These are phyloP conservation scores for Lumnitzera littorea DNA, from an alignment of 345 rosid species.

Conservation along the genomic window DNA sequence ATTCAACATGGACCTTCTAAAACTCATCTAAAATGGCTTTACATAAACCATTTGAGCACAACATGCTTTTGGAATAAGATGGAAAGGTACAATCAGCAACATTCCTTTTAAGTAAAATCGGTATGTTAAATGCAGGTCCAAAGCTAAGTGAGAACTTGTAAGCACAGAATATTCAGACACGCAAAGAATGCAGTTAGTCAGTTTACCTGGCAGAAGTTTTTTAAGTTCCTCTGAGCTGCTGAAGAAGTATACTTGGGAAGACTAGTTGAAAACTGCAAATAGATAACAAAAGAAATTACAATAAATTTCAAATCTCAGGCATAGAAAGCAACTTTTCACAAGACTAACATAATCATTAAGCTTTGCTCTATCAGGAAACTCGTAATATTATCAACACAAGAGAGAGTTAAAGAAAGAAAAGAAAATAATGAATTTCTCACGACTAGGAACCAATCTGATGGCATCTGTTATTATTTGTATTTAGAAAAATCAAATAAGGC, in stretches of 20 bases:
- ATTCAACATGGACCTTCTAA: too few species aligned
- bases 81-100: too few species aligned
- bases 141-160: background rate
- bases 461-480: too few species aligned
- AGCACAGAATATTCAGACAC: background rate
- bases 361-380: background rate
- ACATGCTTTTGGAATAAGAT: too few species aligned
- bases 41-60: too few species aligned
- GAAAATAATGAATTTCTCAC: background rate
- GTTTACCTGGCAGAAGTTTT: conserved; percentile 53
- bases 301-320: background rate
- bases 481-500: too few species aligned
- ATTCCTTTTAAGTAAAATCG: too few species aligned
- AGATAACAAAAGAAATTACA: conserved; percentile 14
- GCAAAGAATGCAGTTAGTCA: background rate
- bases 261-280: conserved; percentile 50
- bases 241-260: conserved; percentile 87
- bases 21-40: too few species aligned
- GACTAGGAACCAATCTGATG: background rate
- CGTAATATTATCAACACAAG: background rate
- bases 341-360: too few species aligned
- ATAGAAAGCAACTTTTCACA: background rate
- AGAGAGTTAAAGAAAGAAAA: background rate
- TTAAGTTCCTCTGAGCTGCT: conserved; percentile 78
- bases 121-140: too few species aligned